Evolutionary conservation across 768 basidiomycete species (phyloP), one percentile per base, ranked within the genome.

Genomic region (Phaffia tasmanica): DNA sequence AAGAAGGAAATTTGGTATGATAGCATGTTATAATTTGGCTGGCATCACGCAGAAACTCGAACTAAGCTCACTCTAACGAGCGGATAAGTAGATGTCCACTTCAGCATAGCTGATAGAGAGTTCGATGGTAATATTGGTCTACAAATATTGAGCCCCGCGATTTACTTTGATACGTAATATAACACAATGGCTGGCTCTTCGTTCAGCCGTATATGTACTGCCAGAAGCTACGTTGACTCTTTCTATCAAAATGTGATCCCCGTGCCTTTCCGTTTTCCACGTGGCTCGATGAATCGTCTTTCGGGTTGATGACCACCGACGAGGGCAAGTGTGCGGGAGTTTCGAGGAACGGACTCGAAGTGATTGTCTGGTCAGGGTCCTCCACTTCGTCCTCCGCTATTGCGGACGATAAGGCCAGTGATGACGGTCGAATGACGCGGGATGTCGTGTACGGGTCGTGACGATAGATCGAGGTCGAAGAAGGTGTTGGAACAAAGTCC

Each of bases 341-440:
- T 5, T 0, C 49, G 21, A n/a, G 29, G 3, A 58, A 25, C 48
- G 30, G 42, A 23, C 25, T 49, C n/a, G 29, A 42, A 21, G 50
- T 65, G 32, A 57, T 50, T 23, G 64, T 65, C 58, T 57, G 48
- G 6, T 65, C 64, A 19, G 51, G 51, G 5, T 29, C 62, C 32
- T 25, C 57, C 1, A 27, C 64, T 15, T 54, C 53, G n/a, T 59
- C 64, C 9, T 15, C 27, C 48, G 14, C 47, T 27, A 7, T 42
- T 51, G 15, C n/a, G 11, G 16, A 16, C 25, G 46, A n/a, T 2
- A 51, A 51, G 21, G 57, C 49, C 5, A 51, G 30, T 16, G 57
- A 50, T 19, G 57, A 32, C 0, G 56, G 56, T 6, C 56, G 47
- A 16, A 29, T 21, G 64, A 48, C 25, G 47, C 2, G 1, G 56